Conservation (phyloP, 768 basidiomycete species). For the Boletus insuetus region DNA sequence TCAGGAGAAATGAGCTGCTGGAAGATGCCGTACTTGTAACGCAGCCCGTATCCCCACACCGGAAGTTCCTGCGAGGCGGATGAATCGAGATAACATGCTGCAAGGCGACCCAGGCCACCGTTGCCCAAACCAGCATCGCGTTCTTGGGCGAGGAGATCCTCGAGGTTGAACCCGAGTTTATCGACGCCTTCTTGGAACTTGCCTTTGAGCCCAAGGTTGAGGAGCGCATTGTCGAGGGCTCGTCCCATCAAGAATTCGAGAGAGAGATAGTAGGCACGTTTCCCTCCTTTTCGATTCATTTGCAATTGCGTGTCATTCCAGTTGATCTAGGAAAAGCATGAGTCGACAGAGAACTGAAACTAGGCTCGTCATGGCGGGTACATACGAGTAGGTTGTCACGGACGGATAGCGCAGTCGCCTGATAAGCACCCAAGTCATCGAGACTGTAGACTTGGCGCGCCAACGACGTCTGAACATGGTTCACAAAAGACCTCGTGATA, state of each 20-base stretch:
- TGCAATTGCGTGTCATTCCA: conserved; percentile 83
- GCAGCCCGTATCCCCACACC: conserved; percentile 91
- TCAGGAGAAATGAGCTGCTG: conserved; percentile 85
- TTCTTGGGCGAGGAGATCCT: conserved; percentile 84
- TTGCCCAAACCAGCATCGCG: conserved; percentile 95
- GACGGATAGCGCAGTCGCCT: conserved; percentile 84
- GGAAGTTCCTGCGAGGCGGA: conserved; percentile 87
- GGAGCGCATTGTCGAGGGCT: conserved; percentile 74
- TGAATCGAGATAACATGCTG: conserved; percentile 97
- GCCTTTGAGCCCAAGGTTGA: conserved; percentile 85
- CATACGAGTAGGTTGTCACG: conserved; percentile 83
- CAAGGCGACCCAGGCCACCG: conserved; percentile 92
- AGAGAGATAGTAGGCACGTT: conserved; percentile 93
- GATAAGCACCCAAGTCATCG: conserved; percentile 84
- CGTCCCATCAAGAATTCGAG: conserved; percentile 91
- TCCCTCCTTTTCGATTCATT: conserved; percentile 79
- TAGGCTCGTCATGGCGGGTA: background rate
- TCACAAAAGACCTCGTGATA: conserved; percentile 74
- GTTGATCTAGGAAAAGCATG: conserved; percentile 50
- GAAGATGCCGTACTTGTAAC: conserved; percentile 97
- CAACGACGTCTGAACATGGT: conserved; percentile 85
- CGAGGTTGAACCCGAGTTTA: conserved; percentile 85
- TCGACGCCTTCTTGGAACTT: conserved; percentile 65
- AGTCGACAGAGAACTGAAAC: background rate
- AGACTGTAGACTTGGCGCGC: conserved; percentile 91